Conservation (phyloP, 768 basidiomycete species). For the Coprinopsis cinerea region DNA sequence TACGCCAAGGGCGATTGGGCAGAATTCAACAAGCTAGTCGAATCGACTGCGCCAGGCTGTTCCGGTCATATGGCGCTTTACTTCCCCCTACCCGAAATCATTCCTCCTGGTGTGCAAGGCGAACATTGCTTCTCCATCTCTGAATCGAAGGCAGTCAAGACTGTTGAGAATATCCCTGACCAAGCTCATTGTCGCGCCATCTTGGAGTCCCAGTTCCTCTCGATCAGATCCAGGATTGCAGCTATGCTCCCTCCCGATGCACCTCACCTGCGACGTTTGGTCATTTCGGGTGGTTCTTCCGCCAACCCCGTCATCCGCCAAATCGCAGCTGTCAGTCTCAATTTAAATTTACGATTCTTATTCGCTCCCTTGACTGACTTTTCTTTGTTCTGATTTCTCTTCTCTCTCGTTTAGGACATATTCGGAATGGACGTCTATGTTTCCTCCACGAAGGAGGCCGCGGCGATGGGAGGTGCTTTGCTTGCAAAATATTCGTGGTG, state of each 20-base stretch:
- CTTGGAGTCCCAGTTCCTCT: constrained; percentile 80
- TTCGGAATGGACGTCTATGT: constrained; percentile 72
- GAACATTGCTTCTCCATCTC: constrained; percentile 51
- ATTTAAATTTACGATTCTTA: not conserved
- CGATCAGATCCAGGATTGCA: constrained; percentile 65
- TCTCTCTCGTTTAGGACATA: constrained; percentile 41
- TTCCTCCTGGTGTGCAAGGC: constrained; percentile 73
- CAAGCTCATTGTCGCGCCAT: constrained; percentile 66
- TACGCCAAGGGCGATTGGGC: constrained; percentile 60
- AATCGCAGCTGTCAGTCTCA: constrained; percentile 48
- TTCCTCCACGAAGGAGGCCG: constrained; percentile 61
- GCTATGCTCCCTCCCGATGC: constrained; percentile 59
- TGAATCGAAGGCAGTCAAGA: constrained; percentile 21
- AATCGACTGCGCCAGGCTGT: constrained; percentile 48
- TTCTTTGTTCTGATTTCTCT: not conserved
- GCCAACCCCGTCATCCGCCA: constrained; percentile 69
- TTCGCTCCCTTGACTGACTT: not conserved
- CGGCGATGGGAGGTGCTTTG: constrained; percentile 65
- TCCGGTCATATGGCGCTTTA: constrained; percentile 65
- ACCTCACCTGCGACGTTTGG: constrained; percentile 54
- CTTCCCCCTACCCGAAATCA: constrained; percentile 84
- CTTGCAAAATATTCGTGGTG: constrained; percentile 72
- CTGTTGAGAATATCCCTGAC: constrained; percentile 34
- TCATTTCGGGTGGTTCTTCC: constrained; percentile 76
- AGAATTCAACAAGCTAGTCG: constrained; percentile 62